Conservation (phyloP, 2,329 filamentous ascomycete species). For the Cladophialophora bantiana region DNA sequence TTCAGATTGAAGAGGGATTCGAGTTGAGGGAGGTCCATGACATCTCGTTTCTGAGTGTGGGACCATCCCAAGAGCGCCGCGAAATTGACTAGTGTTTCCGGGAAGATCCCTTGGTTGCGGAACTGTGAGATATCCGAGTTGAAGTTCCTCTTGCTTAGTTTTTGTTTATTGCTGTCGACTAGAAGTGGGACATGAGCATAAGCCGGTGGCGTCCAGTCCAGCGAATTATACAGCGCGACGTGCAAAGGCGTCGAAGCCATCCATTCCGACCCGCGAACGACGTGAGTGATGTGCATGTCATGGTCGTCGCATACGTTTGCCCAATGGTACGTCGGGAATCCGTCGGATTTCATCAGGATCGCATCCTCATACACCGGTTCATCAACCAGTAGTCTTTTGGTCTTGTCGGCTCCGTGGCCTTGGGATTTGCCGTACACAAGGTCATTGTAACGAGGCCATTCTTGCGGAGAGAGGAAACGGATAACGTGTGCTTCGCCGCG, state of each 20-base stretch:
- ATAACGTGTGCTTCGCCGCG: slow-evolving; percentile 77
- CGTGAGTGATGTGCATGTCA: slow-evolving; percentile 93
- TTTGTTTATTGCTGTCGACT: slow-evolving; percentile 71
- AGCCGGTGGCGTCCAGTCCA: slow-evolving; percentile 74
- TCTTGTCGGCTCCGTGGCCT: slow-evolving; percentile 59
- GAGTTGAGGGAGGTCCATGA: slow-evolving; percentile 74
- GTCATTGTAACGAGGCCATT: slow-evolving; percentile 73
- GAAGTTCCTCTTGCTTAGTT: slow-evolving; percentile 85
- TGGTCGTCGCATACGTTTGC: slow-evolving; percentile 98
- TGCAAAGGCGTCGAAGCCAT: slow-evolving; percentile 89
- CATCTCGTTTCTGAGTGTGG: slow-evolving; percentile 70
- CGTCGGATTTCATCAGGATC: slow-evolving; percentile 88
- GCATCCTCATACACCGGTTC: slow-evolving; percentile 75
- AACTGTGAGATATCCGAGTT: slow-evolving; percentile 67
- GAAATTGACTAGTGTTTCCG: slow-evolving; percentile 77
- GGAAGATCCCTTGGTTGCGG: slow-evolving; percentile 65
- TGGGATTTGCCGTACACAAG: slow-evolving; percentile 73
- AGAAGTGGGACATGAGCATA: slow-evolving; percentile 84
- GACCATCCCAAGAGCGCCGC: slow-evolving; percentile 86
- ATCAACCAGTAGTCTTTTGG: slow-evolving; percentile 53
- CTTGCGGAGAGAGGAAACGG: slow-evolving; percentile 71
- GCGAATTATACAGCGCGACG: slow-evolving; percentile 75
- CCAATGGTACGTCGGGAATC: slow-evolving; percentile 93
- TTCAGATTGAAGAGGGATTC: slow-evolving; percentile 78
- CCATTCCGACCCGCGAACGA: slow-evolving; percentile 95